Percentiles rank a stretch among this genome's conserved stretches.
Evolutionary conservation across 345 rosid species (phyloP).

Genomic region (Luvunga scandens): DNA sequence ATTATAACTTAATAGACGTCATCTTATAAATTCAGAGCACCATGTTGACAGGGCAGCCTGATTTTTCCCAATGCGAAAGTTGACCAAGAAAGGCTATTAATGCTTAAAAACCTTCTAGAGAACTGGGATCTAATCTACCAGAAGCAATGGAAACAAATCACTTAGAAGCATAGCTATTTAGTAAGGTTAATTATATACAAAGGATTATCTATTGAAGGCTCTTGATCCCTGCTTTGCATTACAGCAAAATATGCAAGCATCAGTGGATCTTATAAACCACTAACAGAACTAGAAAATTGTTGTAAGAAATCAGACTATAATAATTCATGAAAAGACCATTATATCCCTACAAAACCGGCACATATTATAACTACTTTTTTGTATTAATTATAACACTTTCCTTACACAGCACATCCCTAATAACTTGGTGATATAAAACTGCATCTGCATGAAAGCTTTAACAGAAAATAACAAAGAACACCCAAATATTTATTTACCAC

Average conservation of each 20-base stretch:
- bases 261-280: not conserved
- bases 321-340: not conserved
- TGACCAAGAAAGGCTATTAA: not conserved
- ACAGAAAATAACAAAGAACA: not conserved
- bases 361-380: not conserved
- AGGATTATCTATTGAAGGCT: not conserved
- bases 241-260: not conserved
- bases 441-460: not conserved
- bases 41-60: not conserved
- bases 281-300: not conserved
- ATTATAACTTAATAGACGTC: not conserved
- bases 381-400: no score
- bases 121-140: not conserved
- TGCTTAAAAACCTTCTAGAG: not conserved
- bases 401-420: not conserved
- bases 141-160: not conserved
- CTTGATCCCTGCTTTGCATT: not conserved
- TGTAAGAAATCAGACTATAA: not conserved
- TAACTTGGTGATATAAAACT: not conserved
- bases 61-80: not conserved
- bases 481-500: constrained; percentile 50
- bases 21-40: not conserved
- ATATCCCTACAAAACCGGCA: not conserved
- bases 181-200: no score
- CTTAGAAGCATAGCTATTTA: not conserved